Percentiles rank a stretch among this genome's conserved stretches.
Evolutionary conservation across 257 asterid species (phyloP).

Genomic region (Rhazya stricta): DNA sequence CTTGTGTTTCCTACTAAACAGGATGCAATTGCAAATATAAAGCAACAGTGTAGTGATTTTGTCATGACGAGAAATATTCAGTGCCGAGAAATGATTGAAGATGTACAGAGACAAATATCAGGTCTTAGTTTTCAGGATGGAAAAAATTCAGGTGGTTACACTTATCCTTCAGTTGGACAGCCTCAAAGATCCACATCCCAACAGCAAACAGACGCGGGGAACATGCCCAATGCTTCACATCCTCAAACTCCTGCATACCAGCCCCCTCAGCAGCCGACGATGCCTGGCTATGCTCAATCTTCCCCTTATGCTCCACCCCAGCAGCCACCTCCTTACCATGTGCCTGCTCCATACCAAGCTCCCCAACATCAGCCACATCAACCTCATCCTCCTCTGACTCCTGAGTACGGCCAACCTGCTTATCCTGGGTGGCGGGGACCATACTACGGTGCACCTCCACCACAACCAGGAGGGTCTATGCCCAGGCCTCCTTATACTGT

Average conservation of each 20-base stretch:
- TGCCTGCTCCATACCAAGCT: conserved; percentile 53
- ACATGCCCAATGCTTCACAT: conserved; percentile 37
- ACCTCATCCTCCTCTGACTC: conserved; percentile 45
- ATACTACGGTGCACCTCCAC: conserved; percentile 71
- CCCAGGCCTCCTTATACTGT: conserved; percentile 79
- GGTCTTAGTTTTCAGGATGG: conserved; percentile 80
- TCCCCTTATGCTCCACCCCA: conserved; percentile 66
- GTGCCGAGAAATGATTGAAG: conserved; percentile 94
- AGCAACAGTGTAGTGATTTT: conserved; percentile 93
- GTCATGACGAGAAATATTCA: conserved; percentile 89
- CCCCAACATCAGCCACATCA: conserved; percentile 60
- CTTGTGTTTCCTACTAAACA: conserved; percentile 27
- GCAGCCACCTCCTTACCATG: conserved; percentile 62
- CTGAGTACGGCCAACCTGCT: conserved; percentile 80
- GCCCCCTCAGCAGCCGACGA: conserved; percentile 56
- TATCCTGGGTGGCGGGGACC: conserved; percentile 96
- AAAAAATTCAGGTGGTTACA: conserved; percentile 47
- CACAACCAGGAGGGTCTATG: conserved; percentile 73
- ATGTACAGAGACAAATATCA: conserved; percentile 75
- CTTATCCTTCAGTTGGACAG: conserved; percentile 46
- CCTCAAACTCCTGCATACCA: conserved; percentile 55
- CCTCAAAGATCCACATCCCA: conserved; percentile 53
- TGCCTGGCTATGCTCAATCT: conserved; percentile 47
- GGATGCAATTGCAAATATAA: conserved; percentile 83
- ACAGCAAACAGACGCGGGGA: conserved; percentile 41